phyloP scores from a whole-genome alignment of 202 grass and related monocot species.

The Carex arenaria region DNA sequence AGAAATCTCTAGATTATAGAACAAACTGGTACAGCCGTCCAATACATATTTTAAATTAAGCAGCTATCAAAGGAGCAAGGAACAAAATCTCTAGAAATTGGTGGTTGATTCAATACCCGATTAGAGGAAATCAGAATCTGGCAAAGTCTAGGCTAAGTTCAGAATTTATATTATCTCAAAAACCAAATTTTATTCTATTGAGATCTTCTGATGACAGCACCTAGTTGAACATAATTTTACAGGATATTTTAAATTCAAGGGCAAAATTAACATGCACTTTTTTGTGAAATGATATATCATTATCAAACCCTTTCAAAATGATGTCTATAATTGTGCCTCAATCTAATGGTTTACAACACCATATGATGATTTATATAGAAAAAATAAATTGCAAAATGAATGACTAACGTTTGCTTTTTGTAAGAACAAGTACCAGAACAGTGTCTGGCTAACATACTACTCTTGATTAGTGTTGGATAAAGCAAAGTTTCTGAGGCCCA shows the following conservation, averaged over 20 bases:
- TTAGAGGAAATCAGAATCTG: background rate
- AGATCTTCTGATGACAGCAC: background rate
- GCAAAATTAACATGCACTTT: background rate
- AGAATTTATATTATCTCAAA: background rate
- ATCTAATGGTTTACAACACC: background rate
- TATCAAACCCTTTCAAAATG: background rate
- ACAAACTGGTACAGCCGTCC: background rate
- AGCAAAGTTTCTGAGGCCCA: conserved; percentile 68
- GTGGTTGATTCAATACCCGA: background rate
- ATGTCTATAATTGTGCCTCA: background rate
- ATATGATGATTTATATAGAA: background rate
- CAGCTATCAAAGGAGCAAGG: background rate
- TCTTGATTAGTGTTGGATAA: conserved; percentile 4
- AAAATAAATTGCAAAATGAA: background rate
- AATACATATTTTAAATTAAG: background rate
- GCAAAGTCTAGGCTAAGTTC: background rate
- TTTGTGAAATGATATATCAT: background rate
- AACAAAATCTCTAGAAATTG: background rate
- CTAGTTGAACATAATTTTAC: background rate
- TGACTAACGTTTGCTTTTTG: background rate
- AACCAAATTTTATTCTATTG: background rate
- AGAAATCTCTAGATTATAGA: background rate
- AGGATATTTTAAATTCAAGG: background rate
- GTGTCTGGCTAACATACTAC: background rate
- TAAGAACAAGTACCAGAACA: background rate